phyloP scores from a whole-genome alignment of 345 rosid species.

The Eucalyptus guilfoylei region DNA sequence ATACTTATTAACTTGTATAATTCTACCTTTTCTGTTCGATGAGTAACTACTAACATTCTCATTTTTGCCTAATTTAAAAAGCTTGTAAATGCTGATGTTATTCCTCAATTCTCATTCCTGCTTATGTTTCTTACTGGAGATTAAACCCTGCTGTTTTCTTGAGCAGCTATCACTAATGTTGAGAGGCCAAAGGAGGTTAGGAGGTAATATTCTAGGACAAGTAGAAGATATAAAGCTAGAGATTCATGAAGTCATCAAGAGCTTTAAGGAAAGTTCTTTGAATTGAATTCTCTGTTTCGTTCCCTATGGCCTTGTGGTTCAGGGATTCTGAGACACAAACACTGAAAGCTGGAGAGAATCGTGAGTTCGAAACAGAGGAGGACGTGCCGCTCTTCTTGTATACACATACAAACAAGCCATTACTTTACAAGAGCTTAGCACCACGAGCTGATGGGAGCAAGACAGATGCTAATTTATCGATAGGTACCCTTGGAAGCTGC shows the following conservation, averaged over 20 bases:
- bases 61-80: not conserved
- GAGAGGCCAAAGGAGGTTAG: slow-evolving; percentile 1
- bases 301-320: not conserved
- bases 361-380: not conserved
- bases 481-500: not conserved
- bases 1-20: slow-evolving; percentile 11
- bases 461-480: not conserved
- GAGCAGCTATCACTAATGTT: not conserved
- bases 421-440: not conserved
- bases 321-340: slow-evolving; percentile 6
- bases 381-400: slow-evolving; percentile 24
- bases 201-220: slow-evolving; percentile 2
- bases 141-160: not conserved
- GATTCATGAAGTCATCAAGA: not conserved
- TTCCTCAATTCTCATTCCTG: not conserved
- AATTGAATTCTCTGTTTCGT: not conserved
- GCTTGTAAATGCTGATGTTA: not conserved
- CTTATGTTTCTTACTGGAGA: not conserved
- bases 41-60: slow-evolving; percentile 3
- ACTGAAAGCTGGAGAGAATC: not conserved
- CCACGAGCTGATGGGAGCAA: not conserved
- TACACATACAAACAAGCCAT: slow-evolving; percentile 5
- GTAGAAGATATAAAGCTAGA: not conserved
- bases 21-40: not conserved
- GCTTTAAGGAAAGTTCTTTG: not conserved